A percentile compares a stretch with the other conserved stretches of the same genome.
Conservation (phyloP, 176 grass and related monocot genomes). For the Luzula sylvatica region DNA sequence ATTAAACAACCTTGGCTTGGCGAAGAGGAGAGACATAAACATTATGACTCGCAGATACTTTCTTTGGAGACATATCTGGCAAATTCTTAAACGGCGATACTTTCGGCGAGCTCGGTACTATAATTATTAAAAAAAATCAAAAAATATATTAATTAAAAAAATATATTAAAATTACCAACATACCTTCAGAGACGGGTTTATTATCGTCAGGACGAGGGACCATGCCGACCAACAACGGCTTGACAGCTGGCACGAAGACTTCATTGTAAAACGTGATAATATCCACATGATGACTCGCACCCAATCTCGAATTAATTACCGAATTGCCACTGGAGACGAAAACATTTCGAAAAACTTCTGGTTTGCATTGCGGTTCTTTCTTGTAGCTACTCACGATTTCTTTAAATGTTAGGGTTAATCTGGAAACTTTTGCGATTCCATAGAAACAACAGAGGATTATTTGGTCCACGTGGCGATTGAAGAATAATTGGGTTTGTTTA, state of each 20-base stretch:
- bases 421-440: constrained; percentile 84
- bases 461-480: constrained; percentile 88
- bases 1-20: constrained; percentile 69
- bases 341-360: constrained; percentile 56
- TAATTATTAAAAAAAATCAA: constrained; percentile 23
- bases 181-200: constrained; percentile 52
- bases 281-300: constrained; percentile 46
- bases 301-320: constrained; percentile 24
- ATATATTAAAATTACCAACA: constrained; percentile 22
- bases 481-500: constrained; percentile 69
- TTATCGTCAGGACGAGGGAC: constrained; percentile 40
- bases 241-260: constrained; percentile 78
- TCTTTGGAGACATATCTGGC: constrained; percentile 96
- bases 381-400: constrained; percentile 68
- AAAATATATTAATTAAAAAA: constrained; percentile 13
- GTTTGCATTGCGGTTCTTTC: constrained; percentile 79
- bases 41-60: constrained; percentile 87
- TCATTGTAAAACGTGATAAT: constrained; percentile 94
- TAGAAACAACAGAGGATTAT: constrained; percentile 87
- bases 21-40: constrained; percentile 82
- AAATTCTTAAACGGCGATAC: constrained; percentile 71
- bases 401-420: constrained; percentile 50
- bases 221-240: constrained; percentile 61
- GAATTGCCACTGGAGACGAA: constrained; percentile 48
- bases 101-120: constrained; percentile 63